Conservation (phyloP, 2,329 filamentous ascomycete genomes). For the Cercospora nicotianae region DNA sequence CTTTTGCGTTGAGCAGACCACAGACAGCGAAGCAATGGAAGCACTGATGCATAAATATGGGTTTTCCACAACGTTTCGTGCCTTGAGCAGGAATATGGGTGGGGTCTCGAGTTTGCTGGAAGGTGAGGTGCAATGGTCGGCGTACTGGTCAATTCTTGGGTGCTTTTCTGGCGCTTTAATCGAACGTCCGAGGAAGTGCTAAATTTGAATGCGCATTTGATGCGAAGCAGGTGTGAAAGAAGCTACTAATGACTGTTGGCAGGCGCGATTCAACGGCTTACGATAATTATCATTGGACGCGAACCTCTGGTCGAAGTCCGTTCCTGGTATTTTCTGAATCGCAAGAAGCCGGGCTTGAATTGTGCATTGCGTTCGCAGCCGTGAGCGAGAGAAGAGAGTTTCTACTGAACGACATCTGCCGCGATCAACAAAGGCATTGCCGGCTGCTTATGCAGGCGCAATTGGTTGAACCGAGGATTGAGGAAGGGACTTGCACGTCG, state of each 20-base stretch:
- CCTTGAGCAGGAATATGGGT: background rate
- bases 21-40: slow-evolving; percentile 1
- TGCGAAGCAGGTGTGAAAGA: background rate
- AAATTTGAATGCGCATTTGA: background rate
- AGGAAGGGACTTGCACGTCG: background rate
- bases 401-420: background rate
- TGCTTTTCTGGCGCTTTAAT: no score
- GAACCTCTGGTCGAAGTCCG: background rate
- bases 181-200: background rate
- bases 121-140: background rate
- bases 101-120: background rate
- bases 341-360: background rate
- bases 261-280: background rate
- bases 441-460: background rate
- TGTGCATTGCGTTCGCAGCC: background rate
- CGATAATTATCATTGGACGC: background rate
- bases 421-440: background rate
- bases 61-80: background rate
- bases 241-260: background rate
- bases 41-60: background rate
- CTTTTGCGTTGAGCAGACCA: slow-evolving; percentile 32
- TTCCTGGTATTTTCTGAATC: background rate
- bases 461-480: background rate
- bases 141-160: no score
- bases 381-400: background rate